phyloP scores from a whole-genome alignment of 768 basidiomycete species.

The Hirschioporus abietinus region DNA sequence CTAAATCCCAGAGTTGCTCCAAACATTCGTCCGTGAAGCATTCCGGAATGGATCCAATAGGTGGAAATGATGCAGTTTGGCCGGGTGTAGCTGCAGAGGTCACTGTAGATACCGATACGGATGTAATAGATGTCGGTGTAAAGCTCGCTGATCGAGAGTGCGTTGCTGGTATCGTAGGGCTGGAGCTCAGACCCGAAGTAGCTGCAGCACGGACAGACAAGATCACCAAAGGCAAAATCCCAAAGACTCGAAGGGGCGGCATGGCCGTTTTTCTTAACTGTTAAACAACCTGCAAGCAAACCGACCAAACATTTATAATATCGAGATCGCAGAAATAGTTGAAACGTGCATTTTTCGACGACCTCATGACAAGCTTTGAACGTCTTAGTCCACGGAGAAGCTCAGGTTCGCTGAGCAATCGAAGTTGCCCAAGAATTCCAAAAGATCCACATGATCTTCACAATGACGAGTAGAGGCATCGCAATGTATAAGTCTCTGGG shows the following conservation, averaged over 20 bases:
- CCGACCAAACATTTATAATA: background rate
- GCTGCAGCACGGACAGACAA: background rate
- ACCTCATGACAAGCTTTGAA: background rate
- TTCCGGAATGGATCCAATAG: slow-evolving; percentile 34
- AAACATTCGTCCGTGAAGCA: slow-evolving; percentile 36
- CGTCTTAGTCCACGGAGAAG: background rate
- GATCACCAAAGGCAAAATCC: background rate
- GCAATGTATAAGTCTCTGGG: background rate
- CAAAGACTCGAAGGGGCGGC: background rate
- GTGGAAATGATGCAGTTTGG: slow-evolving; percentile 27
- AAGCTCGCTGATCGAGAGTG: background rate
- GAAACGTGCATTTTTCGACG: background rate
- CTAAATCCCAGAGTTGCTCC: slow-evolving; percentile 38
- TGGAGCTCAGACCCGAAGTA: background rate
- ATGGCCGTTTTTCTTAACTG: background rate
- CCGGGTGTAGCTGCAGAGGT: slow-evolving; percentile 5
- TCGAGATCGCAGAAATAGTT: background rate
- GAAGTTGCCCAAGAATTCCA: background rate
- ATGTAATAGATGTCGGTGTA: slow-evolving; percentile 4
- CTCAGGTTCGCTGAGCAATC: background rate
- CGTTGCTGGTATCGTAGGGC: background rate
- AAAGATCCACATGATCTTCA: background rate
- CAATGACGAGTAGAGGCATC: background rate
- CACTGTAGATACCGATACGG: background rate
- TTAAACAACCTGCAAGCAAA: background rate